Conservation (phyloP, 805 yeast genomes). For the Yarrowia bubula region DNA sequence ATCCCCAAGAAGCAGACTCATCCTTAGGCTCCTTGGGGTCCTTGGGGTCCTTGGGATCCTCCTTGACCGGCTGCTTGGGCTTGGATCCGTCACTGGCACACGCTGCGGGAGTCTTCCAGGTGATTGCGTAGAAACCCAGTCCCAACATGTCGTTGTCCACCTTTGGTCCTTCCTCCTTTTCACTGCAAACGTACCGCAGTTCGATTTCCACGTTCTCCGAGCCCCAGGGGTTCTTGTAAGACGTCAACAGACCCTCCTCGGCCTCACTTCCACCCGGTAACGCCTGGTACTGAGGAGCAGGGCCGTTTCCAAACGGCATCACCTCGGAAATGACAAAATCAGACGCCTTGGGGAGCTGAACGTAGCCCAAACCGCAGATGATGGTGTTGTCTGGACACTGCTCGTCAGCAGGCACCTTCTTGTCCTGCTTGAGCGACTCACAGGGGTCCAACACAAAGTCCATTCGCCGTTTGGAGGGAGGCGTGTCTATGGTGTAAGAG, state of each 20-base stretch:
- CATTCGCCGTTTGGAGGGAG: constrained; percentile 66
- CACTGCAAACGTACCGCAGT: background rate
- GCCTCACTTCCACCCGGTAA: background rate
- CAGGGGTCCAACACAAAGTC: constrained; percentile 76
- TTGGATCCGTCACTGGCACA: background rate
- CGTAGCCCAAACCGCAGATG: constrained; percentile 69
- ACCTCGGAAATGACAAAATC: constrained; percentile 55
- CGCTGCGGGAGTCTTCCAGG: constrained; percentile 7
- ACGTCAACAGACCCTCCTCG: background rate
- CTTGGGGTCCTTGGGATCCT: constrained; percentile 31
- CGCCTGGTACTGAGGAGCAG: background rate
- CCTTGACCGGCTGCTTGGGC: constrained; percentile 10
- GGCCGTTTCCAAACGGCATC: constrained; percentile 37
- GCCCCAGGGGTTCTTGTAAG: constrained; percentile 22
- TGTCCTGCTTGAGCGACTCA: constrained; percentile 45
- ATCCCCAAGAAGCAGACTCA: constrained; percentile 62
- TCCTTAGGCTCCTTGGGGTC: constrained; percentile 36
- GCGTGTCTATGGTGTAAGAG: constrained; percentile 54
- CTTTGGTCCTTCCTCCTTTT: constrained; percentile 13
- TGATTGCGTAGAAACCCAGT: background rate
- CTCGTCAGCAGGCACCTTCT: constrained; percentile 40
- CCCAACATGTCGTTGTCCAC: background rate
- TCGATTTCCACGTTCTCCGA: background rate
- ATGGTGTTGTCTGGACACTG: constrained; percentile 71
- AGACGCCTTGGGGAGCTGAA: constrained; percentile 51